phyloP scores from a whole-genome alignment of 257 asterid species.

The Ilex asprella region DNA sequence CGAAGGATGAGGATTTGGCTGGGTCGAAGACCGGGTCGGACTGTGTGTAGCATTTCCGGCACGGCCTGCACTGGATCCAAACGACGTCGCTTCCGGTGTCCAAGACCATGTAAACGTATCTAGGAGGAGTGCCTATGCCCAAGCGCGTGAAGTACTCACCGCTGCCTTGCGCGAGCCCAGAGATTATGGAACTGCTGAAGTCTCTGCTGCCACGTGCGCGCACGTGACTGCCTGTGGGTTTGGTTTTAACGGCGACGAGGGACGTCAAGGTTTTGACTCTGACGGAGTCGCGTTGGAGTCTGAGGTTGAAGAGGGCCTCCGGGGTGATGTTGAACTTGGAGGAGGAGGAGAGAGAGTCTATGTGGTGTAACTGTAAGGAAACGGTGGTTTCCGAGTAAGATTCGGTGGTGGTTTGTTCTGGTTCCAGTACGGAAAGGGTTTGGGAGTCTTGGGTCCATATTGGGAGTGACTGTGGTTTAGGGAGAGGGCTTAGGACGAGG shows the following conservation, averaged over 20 bases:
- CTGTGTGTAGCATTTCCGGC: conserved; percentile 67
- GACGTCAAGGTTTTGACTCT: conserved; percentile 31
- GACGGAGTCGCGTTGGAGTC: conserved; percentile 62
- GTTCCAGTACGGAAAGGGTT: background rate
- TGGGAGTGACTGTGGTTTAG: conserved; percentile 38
- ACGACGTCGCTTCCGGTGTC: conserved; percentile 92
- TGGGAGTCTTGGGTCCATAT: conserved; percentile 23
- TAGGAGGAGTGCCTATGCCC: conserved; percentile 76
- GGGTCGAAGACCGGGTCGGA: conserved; percentile 85
- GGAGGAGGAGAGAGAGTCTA: conserved; percentile 44
- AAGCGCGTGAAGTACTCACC: conserved; percentile 97
- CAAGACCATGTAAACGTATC: conserved; percentile 59
- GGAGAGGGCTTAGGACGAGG: conserved; percentile 44
- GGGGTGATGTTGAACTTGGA: conserved; percentile 37
- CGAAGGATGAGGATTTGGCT: conserved; percentile 36
- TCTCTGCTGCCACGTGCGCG: conserved; percentile 14
- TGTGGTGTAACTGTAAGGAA: conserved; percentile 49
- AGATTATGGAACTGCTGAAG: conserved; percentile 59
- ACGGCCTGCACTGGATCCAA: conserved; percentile 89
- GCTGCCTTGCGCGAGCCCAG: conserved; percentile 79
- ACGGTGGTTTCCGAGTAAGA: conserved; percentile 18
- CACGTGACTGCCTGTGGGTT: conserved; percentile 7
- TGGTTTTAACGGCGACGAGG: conserved; percentile 17
- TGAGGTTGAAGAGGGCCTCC: conserved; percentile 50
- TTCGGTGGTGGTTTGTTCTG: conserved; percentile 3